Conservation (phyloP, 805 yeast species). For the Saccharomycopsis fermentans region DNA sequence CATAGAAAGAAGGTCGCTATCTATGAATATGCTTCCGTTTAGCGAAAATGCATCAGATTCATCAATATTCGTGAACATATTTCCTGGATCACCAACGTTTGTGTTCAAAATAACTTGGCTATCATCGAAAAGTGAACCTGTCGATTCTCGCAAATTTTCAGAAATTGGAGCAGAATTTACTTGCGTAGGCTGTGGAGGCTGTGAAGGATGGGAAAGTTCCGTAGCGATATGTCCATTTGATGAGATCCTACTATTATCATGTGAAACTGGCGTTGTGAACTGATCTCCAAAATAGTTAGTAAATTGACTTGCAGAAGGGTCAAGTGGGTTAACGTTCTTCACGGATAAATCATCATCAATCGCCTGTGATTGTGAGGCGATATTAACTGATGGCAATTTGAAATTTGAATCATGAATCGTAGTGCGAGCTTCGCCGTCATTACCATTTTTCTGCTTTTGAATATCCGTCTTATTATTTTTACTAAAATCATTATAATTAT, state of each 20-base stretch:
- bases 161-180: neutral
- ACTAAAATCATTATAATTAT: neutral
- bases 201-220: neutral
- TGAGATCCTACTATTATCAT: neutral
- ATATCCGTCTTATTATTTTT: neutral
- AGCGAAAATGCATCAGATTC: slow-evolving; percentile 12
- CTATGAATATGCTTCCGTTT: slow-evolving; percentile 2
- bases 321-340: neutral
- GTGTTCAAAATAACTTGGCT: neutral
- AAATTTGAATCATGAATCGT: neutral
- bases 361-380: neutral
- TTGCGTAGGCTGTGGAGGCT: neutral
- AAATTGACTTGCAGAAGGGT: neutral
- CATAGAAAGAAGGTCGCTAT: neutral
- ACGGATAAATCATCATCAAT: neutral
- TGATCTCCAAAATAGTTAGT: neutral
- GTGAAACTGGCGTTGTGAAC: neutral
- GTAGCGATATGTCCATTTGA: neutral
- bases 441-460: neutral
- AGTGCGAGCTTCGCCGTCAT: neutral
- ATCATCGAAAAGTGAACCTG: neutral
- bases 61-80: slow-evolving; percentile 4
- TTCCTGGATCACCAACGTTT: slow-evolving; percentile 3
- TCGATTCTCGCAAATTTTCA: neutral
- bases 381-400: neutral